Evolutionary conservation across 176 grass and related monocot genomes (phyloP), one percentile per base, ranked within the genome.

Genomic region (Metroxylon sagu): DNA sequence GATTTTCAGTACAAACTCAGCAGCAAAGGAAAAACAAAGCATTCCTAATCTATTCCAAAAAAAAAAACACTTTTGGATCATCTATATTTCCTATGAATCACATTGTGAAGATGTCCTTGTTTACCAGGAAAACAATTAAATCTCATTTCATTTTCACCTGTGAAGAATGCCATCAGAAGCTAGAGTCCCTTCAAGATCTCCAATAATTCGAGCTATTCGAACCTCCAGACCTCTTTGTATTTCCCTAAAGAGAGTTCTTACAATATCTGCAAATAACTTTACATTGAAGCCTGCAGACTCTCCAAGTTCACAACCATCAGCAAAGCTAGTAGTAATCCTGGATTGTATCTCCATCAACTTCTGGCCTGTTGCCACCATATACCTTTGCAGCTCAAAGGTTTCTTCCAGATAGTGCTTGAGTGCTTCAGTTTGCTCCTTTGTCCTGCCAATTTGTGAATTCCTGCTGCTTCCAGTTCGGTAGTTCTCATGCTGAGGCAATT

Each of bases 281-380:
- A 86, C 60, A 17, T 95, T 85, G 26, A 84, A 72, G 35, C 77
- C 73, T 79, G 56, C 70, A 48, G 1, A 56, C 59, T 53, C 56
- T 60, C 27, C 60, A 57, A 3, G 16, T 68, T 52, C 18, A 16
- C 23, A 25, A 7, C 57, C 25, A 16, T 52, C 59, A 4, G 51
- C 19, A 56, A 85, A 70, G 48, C 73, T 70, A 1, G 76, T 31
- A 25, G 73, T 61, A 43, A 89, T 83, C 62, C 70, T 81, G 16
- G 82, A 56, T 67, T 84, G 82, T 62, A 85, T 81, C 80, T 95
- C 82, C 67, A 86, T 61, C 63, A 89, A 74, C 74, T 86, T 95
- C 85, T 89, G 85, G 0, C 85, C 90, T 53, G 79, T 86, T 52
- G 85, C 90, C 54, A 95, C 90, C 76, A 86, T 78, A 58, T 84